Conservation (phyloP, 129 eudicot genomes). For the Lactuca sativa region DNA sequence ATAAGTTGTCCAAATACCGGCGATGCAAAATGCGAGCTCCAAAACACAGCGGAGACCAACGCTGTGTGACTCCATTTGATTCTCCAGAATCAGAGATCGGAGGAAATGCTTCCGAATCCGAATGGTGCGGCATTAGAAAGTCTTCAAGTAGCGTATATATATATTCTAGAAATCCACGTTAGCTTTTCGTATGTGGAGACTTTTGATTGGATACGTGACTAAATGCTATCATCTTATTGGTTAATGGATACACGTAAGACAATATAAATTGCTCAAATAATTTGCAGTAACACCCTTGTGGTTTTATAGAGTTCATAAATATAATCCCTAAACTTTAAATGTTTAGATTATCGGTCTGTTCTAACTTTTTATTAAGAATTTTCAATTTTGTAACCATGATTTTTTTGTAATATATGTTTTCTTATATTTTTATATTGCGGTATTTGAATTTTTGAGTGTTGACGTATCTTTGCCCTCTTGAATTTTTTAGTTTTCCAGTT, state of each 20-base stretch:
- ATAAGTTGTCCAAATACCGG: constrained; percentile 95
- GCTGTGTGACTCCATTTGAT: constrained; percentile 74
- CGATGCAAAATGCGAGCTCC: constrained; percentile 73
- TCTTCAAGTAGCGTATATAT: constrained; percentile 15
- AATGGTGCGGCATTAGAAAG: constrained; percentile 15
- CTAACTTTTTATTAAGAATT: neutral
- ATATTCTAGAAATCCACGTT: constrained; percentile 15
- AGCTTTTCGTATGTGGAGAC: constrained; percentile 7
- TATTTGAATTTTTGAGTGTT: too few species aligned
- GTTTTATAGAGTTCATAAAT: neutral
- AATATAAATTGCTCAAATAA: neutral
- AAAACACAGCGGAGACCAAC: constrained; percentile 80
- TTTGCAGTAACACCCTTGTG: neutral
- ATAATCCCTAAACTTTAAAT: neutral
- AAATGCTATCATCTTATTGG: constrained; percentile 1
- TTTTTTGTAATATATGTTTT: too few species aligned
- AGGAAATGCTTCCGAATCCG: neutral
- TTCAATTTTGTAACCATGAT: too few species aligned
- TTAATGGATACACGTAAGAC: constrained; percentile 4
- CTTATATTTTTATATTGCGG: too few species aligned
- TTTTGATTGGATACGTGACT: constrained; percentile 5
- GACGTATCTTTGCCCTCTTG: too few species aligned
- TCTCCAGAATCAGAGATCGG: constrained; percentile 3
- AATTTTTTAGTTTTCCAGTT: too few species aligned
- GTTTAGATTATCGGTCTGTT: neutral